Evolutionary conservation across 2,329 filamentous ascomycete genomes (phyloP).

Genomic region (Aspergillus neotritici): DNA sequence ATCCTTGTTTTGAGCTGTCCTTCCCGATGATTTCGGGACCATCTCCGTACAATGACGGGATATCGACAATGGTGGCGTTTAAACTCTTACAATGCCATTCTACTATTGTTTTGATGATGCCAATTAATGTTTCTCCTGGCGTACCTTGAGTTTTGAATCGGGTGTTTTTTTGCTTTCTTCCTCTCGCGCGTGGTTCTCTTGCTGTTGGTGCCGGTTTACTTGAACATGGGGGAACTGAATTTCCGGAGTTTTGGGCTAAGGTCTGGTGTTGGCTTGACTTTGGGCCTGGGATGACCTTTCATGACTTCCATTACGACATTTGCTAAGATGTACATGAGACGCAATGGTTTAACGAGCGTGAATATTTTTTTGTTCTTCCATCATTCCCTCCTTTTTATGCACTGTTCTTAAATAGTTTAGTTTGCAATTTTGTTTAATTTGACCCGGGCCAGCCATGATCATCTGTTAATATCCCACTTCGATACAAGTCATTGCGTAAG

Average conservation of each 20-base stretch:
- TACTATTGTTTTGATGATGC: too few species aligned
- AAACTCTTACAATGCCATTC: too few species aligned
- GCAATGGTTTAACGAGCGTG: slow-evolving; percentile 31
- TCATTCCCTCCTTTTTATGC: slow-evolving; percentile 8
- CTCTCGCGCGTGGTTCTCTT: slow-evolving; percentile 8
- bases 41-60: too few species aligned
- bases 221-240: slow-evolving; percentile 1
- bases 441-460: background rate
- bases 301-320: slow-evolving; percentile 35
- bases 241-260: slow-evolving; percentile 25
- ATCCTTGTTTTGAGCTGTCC: slow-evolving; percentile 26
- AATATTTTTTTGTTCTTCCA: slow-evolving; percentile 16
- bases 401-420: slow-evolving; percentile 15
- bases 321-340: slow-evolving; percentile 38
- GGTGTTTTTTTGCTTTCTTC: slow-evolving; percentile 3
- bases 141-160: too few species aligned
- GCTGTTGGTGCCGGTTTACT: slow-evolving; percentile 2
- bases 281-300: slow-evolving; percentile 27
- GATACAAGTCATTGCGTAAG: too few species aligned
- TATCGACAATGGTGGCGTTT: too few species aligned
- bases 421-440: slow-evolving; percentile 11
- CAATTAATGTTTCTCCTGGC: too few species aligned
- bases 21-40: background rate
- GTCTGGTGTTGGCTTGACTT: slow-evolving; percentile 22
- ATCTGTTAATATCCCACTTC: too few species aligned